Percentiles rank a stretch among this genome's conserved stretches.
Conservation (phyloP, 257 asterid genomes). For the Jacaranda copaia region DNA sequence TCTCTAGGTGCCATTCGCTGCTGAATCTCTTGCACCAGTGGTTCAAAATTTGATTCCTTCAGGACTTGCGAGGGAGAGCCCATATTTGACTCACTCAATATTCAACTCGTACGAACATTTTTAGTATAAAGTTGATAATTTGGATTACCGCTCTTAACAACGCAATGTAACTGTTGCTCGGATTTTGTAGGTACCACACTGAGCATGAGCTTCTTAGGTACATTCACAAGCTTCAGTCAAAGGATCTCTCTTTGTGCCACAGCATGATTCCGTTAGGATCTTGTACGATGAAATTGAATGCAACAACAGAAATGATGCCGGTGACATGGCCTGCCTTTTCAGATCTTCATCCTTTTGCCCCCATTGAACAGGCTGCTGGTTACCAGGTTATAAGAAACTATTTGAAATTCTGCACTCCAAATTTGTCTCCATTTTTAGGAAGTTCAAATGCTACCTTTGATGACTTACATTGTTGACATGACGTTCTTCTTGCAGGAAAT, state of each 20-base stretch:
- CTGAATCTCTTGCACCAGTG: slow-evolving; percentile 88
- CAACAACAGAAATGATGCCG: slow-evolving; percentile 99
- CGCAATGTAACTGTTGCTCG: slow-evolving; percentile 29
- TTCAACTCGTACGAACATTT: slow-evolving; percentile 82
- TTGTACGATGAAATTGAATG: slow-evolving; percentile 96
- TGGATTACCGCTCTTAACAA: slow-evolving; percentile 9
- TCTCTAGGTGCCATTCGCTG: slow-evolving; percentile 77
- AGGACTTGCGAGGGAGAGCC: slow-evolving; percentile 84
- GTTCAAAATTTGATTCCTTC: slow-evolving; percentile 76
- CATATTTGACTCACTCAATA: slow-evolving; percentile 78
- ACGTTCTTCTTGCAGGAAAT: slow-evolving; percentile 70
- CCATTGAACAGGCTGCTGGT: slow-evolving; percentile 85
- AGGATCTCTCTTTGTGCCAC: slow-evolving; percentile 94
- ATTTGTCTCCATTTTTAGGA: slow-evolving; percentile 10
- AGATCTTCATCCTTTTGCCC: slow-evolving; percentile 94
- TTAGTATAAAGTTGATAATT: not conserved
- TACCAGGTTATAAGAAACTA: slow-evolving; percentile 66
- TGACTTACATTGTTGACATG: slow-evolving; percentile 26
- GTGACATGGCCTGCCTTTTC: slow-evolving; percentile 94
- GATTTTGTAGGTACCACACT: slow-evolving; percentile 76
- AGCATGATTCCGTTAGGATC: slow-evolving; percentile 99
- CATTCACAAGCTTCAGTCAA: slow-evolving; percentile 80
- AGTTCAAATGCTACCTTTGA: not conserved
- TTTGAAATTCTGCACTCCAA: slow-evolving; percentile 1
- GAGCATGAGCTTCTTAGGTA: slow-evolving; percentile 97